Evolutionary conservation across 2,329 filamentous ascomycete species (phyloP).

Genomic region (Lecanicillium sp.): DNA sequence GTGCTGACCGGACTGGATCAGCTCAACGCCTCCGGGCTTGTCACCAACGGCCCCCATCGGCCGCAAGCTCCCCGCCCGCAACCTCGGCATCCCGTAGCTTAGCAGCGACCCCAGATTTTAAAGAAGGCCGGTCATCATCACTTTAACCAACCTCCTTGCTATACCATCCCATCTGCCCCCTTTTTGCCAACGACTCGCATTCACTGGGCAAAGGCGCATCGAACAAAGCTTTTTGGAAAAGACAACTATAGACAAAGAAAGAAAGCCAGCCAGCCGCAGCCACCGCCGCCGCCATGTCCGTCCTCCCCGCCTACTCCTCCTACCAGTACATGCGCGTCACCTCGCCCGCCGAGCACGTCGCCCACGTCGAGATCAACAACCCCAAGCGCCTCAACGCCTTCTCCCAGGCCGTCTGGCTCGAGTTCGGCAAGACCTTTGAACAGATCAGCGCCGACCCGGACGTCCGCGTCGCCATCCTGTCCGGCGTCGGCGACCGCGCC

Average conservation of each 20-base stretch:
- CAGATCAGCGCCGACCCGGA: conserved; percentile 65
- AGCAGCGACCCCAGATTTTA: no score
- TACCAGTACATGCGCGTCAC: conserved; percentile 68
- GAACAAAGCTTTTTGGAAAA: background rate
- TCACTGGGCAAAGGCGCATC: background rate
- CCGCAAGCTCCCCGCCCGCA: no score
- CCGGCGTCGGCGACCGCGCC: conserved; percentile 72
- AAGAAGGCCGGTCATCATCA: no score
- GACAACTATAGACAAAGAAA: background rate
- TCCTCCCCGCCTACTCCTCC: conserved; percentile 25
- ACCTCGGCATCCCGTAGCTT: no score
- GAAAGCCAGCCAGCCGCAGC: background rate
- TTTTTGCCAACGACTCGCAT: no score
- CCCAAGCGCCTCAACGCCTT: conserved; percentile 86
- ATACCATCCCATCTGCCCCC: background rate
- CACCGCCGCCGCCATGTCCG: background rate
- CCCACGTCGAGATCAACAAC: conserved; percentile 89
- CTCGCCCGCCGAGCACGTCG: conserved; percentile 66
- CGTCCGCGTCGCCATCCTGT: conserved; percentile 72
- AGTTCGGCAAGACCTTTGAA: conserved; percentile 67
- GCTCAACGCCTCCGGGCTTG: no score
- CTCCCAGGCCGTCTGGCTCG: conserved; percentile 76
- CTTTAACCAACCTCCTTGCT: background rate
- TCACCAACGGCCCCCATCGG: no score
- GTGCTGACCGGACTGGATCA: no score